A percentile compares a stretch with the other conserved stretches of the same genome.
Evolutionary conservation across 1,139 yeast genomes (phyloP).

Genomic region (Pichia sp.): DNA sequence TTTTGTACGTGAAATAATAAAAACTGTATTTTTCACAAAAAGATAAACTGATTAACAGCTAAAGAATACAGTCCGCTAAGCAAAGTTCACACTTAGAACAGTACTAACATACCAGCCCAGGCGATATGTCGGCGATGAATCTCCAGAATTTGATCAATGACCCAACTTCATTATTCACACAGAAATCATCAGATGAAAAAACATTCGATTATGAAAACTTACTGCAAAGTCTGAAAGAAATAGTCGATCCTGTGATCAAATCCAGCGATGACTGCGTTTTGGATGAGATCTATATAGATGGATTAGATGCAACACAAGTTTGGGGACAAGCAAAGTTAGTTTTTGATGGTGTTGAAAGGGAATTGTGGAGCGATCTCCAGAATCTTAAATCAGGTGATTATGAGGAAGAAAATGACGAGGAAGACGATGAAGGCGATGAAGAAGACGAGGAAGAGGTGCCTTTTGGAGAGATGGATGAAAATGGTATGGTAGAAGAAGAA

Average conservation of each 20-base stretch:
- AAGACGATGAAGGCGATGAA: slow-evolving; percentile 30
- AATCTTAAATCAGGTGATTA: slow-evolving; percentile 33
- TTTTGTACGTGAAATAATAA: neutral
- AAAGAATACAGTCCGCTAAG: no score
- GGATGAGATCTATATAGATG: slow-evolving; percentile 80
- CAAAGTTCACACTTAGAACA: no score
- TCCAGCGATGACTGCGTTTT: slow-evolving; percentile 29
- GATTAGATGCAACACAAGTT: slow-evolving; percentile 84
- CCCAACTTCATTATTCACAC: slow-evolving; percentile 12
- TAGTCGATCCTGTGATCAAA: slow-evolving; percentile 16
- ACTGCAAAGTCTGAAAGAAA: slow-evolving; percentile 11
- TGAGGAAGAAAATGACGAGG: slow-evolving; percentile 25
- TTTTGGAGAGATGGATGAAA: slow-evolving; percentile 14
- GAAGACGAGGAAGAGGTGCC: slow-evolving; percentile 23
- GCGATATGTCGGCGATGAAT: neutral
- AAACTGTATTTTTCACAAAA: neutral
- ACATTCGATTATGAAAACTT: slow-evolving; percentile 10
- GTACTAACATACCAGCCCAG: no score
- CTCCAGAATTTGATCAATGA: slow-evolving; percentile 13
- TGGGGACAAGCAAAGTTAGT: slow-evolving; percentile 92
- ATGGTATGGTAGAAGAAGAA: slow-evolving; percentile 41
- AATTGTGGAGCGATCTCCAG: slow-evolving; percentile 47
- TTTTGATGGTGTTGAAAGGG: slow-evolving; percentile 59
- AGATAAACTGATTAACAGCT: neutral
- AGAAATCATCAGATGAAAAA: slow-evolving; percentile 2